These are phyloP conservation scores for Rhynchospora tenuis DNA, from an alignment of 176 grass and related monocot species.

Conservation along the genomic window DNA sequence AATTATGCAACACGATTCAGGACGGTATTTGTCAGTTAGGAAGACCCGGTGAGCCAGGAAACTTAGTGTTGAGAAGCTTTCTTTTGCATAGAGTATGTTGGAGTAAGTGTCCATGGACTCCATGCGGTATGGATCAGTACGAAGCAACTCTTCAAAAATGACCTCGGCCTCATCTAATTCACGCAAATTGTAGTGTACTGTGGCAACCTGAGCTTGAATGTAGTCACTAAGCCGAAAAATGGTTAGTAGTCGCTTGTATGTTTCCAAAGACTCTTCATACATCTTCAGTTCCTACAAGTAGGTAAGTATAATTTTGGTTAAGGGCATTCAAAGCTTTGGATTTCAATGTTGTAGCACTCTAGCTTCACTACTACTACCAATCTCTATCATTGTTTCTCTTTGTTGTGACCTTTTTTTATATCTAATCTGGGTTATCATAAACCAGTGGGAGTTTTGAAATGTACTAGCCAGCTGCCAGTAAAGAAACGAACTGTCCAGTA, in stretches of 20 bases:
- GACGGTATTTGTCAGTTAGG: slow-evolving; percentile 92
- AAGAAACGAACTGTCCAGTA: background rate
- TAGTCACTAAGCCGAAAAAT: slow-evolving; percentile 74
- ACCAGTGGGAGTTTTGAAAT: background rate
- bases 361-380: background rate
- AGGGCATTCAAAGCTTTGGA: background rate
- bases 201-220: slow-evolving; percentile 95
- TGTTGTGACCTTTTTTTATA: background rate
- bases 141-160: slow-evolving; percentile 95
- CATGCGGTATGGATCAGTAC: slow-evolving; percentile 86
- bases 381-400: background rate
- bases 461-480: background rate
- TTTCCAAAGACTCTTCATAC: slow-evolving; percentile 84
- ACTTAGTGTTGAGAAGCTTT: slow-evolving; percentile 77
- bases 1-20: slow-evolving; percentile 97
- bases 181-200: slow-evolving; percentile 79
- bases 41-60: slow-evolving; percentile 97
- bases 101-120: slow-evolving; percentile 97
- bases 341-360: background rate
- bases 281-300: slow-evolving; percentile 63
- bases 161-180: slow-evolving; percentile 96
- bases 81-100: slow-evolving; percentile 95
- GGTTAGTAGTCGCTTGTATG: slow-evolving; percentile 64
- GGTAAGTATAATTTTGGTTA: background rate
- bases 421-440: background rate